Evolutionary conservation across 768 basidiomycete species (phyloP), one percentile per base, ranked within the genome.

Genomic region (Royoungia palumana): DNA sequence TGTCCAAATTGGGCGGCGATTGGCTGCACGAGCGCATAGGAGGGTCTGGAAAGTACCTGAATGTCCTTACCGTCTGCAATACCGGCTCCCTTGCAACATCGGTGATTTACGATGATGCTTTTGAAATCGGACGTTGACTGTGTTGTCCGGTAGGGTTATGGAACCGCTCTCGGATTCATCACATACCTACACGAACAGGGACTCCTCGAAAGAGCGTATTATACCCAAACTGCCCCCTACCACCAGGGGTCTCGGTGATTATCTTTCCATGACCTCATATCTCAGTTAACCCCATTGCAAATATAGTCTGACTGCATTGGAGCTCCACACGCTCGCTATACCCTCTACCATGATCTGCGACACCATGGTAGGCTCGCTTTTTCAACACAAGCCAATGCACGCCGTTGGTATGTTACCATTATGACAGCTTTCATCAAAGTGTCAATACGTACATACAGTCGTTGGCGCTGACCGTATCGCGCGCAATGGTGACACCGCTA

Each of bases 61-160:
- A 89, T 62, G 80, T 95, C 17, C 72, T 96, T 66, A 96, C 94
- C 14, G 91, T 97, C 11, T 97, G 94, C 72, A 97, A 97, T 67
- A 98, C 94, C n/a, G 94, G 94, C 5, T 91, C 88, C 20, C 76
- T 98, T 54, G 94, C 95, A 2, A 96, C 94, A 10, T 95, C 93
- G 25, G 93, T 93, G 44, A 41, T 17, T 38, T 20, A 28, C 45
- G 21, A 22, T 2, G 8, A 5, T 32, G 6, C 50, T 35, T 59
- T 41, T 46, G 44, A 43, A 25, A 38, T 40, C 37, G 10, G 16
- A 40, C 14, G 14, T 27, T 47, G 36, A 36, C 39, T 35, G 16
- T 27, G 28, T 41, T 28, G 45, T 46, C n/a, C 57, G n/a, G 36
- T 25, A 94, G 93, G 94, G 94, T 19, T 95, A 96, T 67, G 94